A percentile compares a stretch with the other conserved stretches of the same genome.
Conservation (phyloP, 2,329 filamentous ascomycete species). For the Erysiphe pulchra region DNA sequence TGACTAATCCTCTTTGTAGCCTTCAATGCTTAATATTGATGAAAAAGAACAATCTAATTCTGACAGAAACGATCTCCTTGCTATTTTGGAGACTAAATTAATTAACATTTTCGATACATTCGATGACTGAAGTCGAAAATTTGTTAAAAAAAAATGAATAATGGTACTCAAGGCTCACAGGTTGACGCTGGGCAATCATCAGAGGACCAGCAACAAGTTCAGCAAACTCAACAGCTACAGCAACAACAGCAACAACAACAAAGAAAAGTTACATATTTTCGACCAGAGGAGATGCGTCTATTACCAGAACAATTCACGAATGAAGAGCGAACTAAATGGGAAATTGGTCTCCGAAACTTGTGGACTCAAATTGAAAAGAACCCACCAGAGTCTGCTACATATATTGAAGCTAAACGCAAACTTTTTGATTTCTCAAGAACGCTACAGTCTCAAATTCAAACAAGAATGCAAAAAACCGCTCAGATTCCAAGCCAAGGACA, state of each 20-base stretch:
- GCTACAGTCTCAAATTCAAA: constrained; percentile 25
- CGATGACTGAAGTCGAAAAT: not conserved
- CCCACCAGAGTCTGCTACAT: constrained; percentile 21
- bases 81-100: no score
- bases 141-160: not conserved
- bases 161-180: not conserved
- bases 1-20: no score
- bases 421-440: constrained; percentile 34
- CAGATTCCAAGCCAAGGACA: constrained; percentile 4
- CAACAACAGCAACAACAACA: constrained; percentile 1
- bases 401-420: constrained; percentile 27
- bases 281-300: constrained; percentile 12
- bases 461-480: constrained; percentile 2
- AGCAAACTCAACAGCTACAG: not conserved
- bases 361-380: constrained; percentile 25
- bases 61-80: no score
- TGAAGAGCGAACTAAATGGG: constrained; percentile 32
- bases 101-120: not conserved
- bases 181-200: not conserved
- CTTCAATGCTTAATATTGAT: no score
- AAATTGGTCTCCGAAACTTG: constrained; percentile 25
- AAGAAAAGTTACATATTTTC: constrained; percentile 7
- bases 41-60: no score
- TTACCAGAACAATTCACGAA: constrained; percentile 18
- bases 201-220: not conserved